Evolutionary conservation across 1,139 yeast genomes (phyloP), one percentile per base, ranked within the genome.

Genomic region (Kurtzmaniella quercitrusa): DNA sequence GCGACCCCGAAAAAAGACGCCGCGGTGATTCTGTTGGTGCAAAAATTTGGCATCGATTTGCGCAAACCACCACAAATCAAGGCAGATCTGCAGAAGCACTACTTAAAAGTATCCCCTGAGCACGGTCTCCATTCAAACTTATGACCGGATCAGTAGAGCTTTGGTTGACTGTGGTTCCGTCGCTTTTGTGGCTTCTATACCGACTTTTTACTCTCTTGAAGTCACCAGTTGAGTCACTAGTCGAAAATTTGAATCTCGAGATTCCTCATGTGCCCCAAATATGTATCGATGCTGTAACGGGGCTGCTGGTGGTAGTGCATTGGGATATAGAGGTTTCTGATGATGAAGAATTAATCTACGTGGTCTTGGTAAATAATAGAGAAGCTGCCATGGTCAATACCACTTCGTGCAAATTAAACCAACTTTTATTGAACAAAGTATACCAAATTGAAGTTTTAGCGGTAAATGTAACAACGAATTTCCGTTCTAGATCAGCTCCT

Each of bases 221-320:
- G 37, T 64, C 71, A 1, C 77, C 76, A 2, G 67, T 67, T 19
- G 68, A 66, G 37, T 65, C 62, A 45, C 53, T 69, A 31, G 60
- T 69, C 3, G 60, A 60, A 18, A 73, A 65, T 46, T 55, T 72
- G 42, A 63, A 66, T 48, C 62, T 70, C 39, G 73, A 69, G 43
- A 68, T 73, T 34, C 78, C 78, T 9, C 71, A 66, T 48, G 53
- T 66, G 4, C 76, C 77, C 17, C 58, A 50, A 29, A 60, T 72
- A 29, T 70, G 75, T 48, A 62, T 73, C 27, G 77, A 73, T 52
- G 59, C 66, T 41, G 57, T 73, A 40, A 55, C 59, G 17, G 47
- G 53, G 25, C 50, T 49, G 27, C 60, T 69, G 21, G 66, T 68
- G 10, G 60, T 67, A 16, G 55, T 73, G 31, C 77, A 70, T 49